Percentiles rank a stretch among this genome's conserved stretches.
These are phyloP conservation scores for Xylariales sp. DNA, from an alignment of 2,329 filamentous ascomycete species.

Conservation along the genomic window DNA sequence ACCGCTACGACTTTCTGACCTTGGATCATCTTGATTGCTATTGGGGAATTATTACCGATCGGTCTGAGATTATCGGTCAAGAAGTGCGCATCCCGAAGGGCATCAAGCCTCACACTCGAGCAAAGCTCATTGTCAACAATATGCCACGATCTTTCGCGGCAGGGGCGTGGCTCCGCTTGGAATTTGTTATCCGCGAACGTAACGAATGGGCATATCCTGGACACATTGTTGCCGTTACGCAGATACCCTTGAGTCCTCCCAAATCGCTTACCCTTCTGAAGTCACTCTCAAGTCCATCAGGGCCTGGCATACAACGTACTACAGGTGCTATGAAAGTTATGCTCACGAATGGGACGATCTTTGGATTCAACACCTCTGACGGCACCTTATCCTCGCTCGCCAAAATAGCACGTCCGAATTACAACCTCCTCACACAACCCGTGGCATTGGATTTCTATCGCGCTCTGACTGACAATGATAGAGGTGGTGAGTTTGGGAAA, in stretches of 20 bases:
- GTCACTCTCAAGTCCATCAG: slow-evolving; percentile 9
- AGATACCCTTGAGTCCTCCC: slow-evolving; percentile 35
- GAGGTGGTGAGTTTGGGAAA: slow-evolving; percentile 44
- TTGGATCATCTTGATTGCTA: slow-evolving; percentile 45
- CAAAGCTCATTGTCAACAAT: slow-evolving; percentile 26
- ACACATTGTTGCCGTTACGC: slow-evolving; percentile 47
- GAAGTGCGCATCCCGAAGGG: slow-evolving; percentile 35
- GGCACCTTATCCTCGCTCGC: slow-evolving; percentile 39
- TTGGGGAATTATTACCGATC: slow-evolving; percentile 37
- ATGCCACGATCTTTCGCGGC: slow-evolving; percentile 21
- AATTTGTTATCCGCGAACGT: slow-evolving; percentile 36
- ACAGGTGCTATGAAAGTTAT: slow-evolving; percentile 27
- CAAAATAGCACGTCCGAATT: slow-evolving; percentile 19
- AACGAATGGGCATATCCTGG: slow-evolving; percentile 48
- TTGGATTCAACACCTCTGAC: slow-evolving; percentile 37
- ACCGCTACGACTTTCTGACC: slow-evolving; percentile 49
- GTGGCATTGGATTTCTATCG: slow-evolving; percentile 56
- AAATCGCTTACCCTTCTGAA: slow-evolving; percentile 23
- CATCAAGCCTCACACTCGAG: slow-evolving; percentile 37
- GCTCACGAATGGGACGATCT: slow-evolving; percentile 30
- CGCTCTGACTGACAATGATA: slow-evolving; percentile 63
- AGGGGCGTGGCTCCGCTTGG: slow-evolving; percentile 44
- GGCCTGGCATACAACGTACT: slow-evolving; percentile 16
- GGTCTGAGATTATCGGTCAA: slow-evolving; percentile 27
- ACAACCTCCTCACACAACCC: slow-evolving; percentile 40